Evolutionary conservation across 75 land plant genomes (phyloP), one percentile per base, ranked within the genome.

Genomic region (Pinus tabuliformis): DNA sequence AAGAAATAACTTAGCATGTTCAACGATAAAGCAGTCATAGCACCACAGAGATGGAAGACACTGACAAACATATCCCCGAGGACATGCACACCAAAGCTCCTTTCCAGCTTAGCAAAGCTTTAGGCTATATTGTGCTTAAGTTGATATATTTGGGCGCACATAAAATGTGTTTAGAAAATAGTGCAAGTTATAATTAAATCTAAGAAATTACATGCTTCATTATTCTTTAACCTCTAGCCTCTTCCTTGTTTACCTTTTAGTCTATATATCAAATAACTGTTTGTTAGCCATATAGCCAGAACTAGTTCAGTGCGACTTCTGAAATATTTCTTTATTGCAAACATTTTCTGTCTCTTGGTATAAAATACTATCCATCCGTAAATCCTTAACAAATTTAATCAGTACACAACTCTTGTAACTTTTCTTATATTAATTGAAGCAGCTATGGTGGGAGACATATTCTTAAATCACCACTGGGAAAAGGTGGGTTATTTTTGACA

Each of bases 381-480:
- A 3, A 64, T 7, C 68, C 68, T 64, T 64, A 64, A 64, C 18
- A 64, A 64, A 3, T 49, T 33, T 18, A 33, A 7, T 28, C 78
- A 94, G 97, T 90, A 92, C 71, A 83, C 85, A 62, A 58, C 90
- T 12, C 82, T 94, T 17, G 79, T 57, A n/a, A 73, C 77, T 28
- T 22, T 92, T 59, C 76, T 92, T 20, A 74, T 94, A 9, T 11
- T 90, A 22, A 70, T 88, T 12, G 92, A 94, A 75, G 90, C 82
- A 60, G 84, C 89, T 74, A 72, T 88, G 70, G 89, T 89, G 75
- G 92, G 89, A 28, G 78, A 70, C 76, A 70, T 92, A 24, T 77
- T 91, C 58, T 70, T 94, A 58, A 88, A 94, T 80, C 85, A 79
- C 22, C 73, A 79, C 30, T 94, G 95, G 95, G 81, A 90, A 7